Evolutionary conservation across 2,329 filamentous ascomycete genomes (phyloP), one percentile per base, ranked within the genome.

Genomic region (Colletotrichum neosansevieriae): DNA sequence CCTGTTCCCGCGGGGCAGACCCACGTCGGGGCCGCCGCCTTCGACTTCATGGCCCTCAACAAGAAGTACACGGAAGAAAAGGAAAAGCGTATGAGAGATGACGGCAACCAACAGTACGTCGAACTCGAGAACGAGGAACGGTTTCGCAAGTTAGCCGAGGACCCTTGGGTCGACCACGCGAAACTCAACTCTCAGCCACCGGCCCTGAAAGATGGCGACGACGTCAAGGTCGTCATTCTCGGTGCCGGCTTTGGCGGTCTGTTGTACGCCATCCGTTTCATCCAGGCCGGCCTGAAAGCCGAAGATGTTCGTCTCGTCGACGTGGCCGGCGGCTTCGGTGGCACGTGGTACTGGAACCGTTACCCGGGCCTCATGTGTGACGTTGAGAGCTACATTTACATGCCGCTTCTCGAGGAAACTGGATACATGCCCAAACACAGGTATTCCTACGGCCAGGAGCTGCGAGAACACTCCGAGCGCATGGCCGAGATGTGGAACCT

Each of bases 321-420:
- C 40, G 70, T 73, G 0, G 82, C 79, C 1, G 82, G 81, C 10
- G 83, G 81, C 4, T 79, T 84, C 29, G 84, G 84, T 3, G 84
- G 84, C 11, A 85, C 83, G 0, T 86, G 84, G 84, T 85, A 83
- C 66, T 85, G 83, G 81, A 85, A 85, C 68, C 76, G 82, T 0
- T 86, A 84, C 63, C 83, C 84, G 0, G 84, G 83, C 0, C 73
- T 85, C 7, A 79, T 80, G 70, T 90, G 88, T 73, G 88, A 91
- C 72, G 77, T 88, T 3, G 88, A 91, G 75, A 81, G 82, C 58
- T 89, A 86, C 71, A 79, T 83, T n/a, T 91, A 90, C 72, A 76
- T 90, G 76, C 87, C 88, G 3, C 75, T 89, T 12, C 80, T 90
- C 2, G 88, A 90, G 68, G 87, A 90, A 75, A 88, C 81, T 2